These are phyloP conservation scores for Suillus luteus DNA, from an alignment of 768 basidiomycete genomes.

Conservation along the genomic window DNA sequence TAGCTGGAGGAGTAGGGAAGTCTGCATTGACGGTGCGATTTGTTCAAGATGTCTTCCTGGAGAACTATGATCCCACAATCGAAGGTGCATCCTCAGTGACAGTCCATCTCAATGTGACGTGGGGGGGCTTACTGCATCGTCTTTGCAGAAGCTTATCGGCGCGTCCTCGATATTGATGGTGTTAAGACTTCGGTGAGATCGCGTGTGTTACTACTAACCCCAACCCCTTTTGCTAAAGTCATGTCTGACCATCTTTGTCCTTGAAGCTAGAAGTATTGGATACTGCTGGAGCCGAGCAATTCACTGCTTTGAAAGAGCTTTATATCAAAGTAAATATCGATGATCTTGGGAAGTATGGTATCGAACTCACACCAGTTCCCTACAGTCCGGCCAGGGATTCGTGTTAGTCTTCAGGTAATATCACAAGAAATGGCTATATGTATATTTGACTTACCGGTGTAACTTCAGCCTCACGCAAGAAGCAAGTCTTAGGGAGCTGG, in stretches of 20 bases:
- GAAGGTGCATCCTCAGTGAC: slow-evolving; percentile 53
- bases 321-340: slow-evolving; percentile 66
- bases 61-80: slow-evolving; percentile 82
- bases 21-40: slow-evolving; percentile 84
- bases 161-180: slow-evolving; percentile 65
- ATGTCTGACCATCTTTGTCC: slow-evolving; percentile 17
- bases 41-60: slow-evolving; percentile 70
- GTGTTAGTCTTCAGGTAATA: slow-evolving; percentile 78
- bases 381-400: slow-evolving; percentile 71
- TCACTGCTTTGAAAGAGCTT: slow-evolving; percentile 75
- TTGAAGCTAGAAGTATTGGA: slow-evolving; percentile 76
- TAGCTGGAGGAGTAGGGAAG: slow-evolving; percentile 89
- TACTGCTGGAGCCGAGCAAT: slow-evolving; percentile 87
- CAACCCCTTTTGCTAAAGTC: slow-evolving; percentile 8
- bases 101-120: not conserved
- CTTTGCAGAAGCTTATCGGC: slow-evolving; percentile 67
- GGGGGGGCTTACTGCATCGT: slow-evolving; percentile 17
- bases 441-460: slow-evolving; percentile 8
- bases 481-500: slow-evolving; percentile 77
- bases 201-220: slow-evolving; percentile 22
- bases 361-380: not conserved
- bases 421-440: not conserved
- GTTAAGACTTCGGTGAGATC: slow-evolving; percentile 56
- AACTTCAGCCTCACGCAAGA: slow-evolving; percentile 72
- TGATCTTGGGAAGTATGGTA: not conserved